A percentile compares a stretch with the other conserved stretches of the same genome.
phyloP scores from a whole-genome alignment of 108 stramenopile species.

The Fistulifera pelliculosa region DNA sequence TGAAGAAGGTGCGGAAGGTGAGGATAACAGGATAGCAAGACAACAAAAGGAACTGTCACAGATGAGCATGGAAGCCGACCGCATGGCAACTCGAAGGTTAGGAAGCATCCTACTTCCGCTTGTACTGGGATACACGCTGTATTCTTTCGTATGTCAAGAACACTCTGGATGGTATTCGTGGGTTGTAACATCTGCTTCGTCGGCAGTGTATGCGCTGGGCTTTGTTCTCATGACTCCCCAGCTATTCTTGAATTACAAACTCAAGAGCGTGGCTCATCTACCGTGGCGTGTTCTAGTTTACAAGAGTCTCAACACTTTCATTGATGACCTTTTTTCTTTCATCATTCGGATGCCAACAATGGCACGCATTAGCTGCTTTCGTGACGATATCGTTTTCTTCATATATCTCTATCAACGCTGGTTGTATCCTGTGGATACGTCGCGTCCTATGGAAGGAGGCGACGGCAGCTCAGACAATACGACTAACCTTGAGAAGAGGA shows the following conservation, averaged over 20 bases:
- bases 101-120: conserved; percentile 65
- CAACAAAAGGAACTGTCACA: conserved; percentile 40
- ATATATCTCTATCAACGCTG: conserved; percentile 94
- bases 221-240: conserved; percentile 89
- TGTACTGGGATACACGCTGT: conserved; percentile 59
- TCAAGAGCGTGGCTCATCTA: conserved; percentile 80
- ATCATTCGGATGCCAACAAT: conserved; percentile 96
- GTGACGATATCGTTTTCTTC: conserved; percentile 93
- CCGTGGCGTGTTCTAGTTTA: conserved; percentile 87
- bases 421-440: conserved; percentile 86
- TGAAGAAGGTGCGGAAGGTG: conserved; percentile 4
- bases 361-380: conserved; percentile 90
- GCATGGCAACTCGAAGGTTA: conserved; percentile 66
- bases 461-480: conserved; percentile 1
- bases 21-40: background rate
- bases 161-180: conserved; percentile 87
- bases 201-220: conserved; percentile 75
- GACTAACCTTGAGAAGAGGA: conserved; percentile 21
- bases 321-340: conserved; percentile 94
- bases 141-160: conserved; percentile 58
- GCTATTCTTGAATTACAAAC: conserved; percentile 84
- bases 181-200: conserved; percentile 80
- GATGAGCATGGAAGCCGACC: conserved; percentile 77
- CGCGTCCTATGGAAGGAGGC: conserved; percentile 54
- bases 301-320: conserved; percentile 89